These are phyloP conservation scores for Anisogramma anomala DNA, from an alignment of 2,329 filamentous ascomycete genomes.

Conservation along the genomic window DNA sequence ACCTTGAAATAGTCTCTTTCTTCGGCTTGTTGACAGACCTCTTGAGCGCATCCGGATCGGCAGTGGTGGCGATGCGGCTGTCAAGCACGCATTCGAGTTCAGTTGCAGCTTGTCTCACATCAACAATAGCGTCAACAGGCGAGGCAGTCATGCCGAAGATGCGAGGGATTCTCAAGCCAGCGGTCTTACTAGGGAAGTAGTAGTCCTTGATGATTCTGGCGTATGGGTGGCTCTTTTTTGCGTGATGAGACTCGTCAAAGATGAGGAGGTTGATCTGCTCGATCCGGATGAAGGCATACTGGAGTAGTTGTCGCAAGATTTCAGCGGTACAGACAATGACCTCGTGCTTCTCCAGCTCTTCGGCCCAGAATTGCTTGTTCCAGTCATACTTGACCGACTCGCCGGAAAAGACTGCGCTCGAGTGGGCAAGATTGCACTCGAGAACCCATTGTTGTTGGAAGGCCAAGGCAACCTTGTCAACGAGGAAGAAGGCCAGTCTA, in stretches of 20 bases:
- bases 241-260: conserved; percentile 93
- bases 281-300: conserved; percentile 70
- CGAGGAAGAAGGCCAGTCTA: conserved; percentile 75
- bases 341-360: conserved; percentile 53
- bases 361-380: conserved; percentile 36
- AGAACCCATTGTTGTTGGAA: conserved; percentile 82
- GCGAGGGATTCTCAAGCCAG: conserved; percentile 42
- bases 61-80: conserved; percentile 68
- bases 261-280: conserved; percentile 77
- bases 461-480: conserved; percentile 80
- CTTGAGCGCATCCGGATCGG: conserved; percentile 41
- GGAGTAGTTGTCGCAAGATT: conserved; percentile 66
- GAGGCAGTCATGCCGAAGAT: conserved; percentile 97
- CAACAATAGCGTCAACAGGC: conserved; percentile 71
- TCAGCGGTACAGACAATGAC: conserved; percentile 89
- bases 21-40: conserved; percentile 47
- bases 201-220: conserved; percentile 82
- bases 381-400: conserved; percentile 40
- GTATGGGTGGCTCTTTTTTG: conserved; percentile 88
- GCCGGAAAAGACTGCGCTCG: conserved; percentile 64
- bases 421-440: conserved; percentile 66
- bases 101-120: conserved; percentile 57
- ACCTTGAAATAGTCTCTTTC: conserved; percentile 47
- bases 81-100: conserved; percentile 69
- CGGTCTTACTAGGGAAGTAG: conserved; percentile 39